Conservation (phyloP, 2,329 filamentous ascomycete species). For the Phyllachora maydis region DNA sequence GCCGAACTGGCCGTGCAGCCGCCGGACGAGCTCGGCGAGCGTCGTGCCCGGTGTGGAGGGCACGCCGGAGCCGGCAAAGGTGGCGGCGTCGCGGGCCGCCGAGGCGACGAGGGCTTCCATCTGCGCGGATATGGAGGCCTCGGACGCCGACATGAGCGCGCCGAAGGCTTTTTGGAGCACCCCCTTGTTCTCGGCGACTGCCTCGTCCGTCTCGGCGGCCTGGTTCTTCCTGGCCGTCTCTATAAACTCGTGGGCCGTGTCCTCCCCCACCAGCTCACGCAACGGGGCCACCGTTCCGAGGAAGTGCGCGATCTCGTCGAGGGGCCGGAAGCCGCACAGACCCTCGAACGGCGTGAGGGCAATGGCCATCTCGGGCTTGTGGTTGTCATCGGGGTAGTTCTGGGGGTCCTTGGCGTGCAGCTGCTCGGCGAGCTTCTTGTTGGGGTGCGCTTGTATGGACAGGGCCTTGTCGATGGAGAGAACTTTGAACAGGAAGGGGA, state of each 20-base stretch:
- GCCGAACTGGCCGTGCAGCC: conserved; percentile 70
- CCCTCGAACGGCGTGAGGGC: conserved; percentile 93
- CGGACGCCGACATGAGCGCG: conserved; percentile 58
- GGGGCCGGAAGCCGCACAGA: conserved; percentile 81
- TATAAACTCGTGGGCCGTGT: conserved; percentile 34
- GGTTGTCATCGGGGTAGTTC: conserved; percentile 98
- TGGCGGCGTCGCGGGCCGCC: conserved; percentile 45
- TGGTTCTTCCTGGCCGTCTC: conserved; percentile 26
- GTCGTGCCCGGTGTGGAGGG: conserved; percentile 46
- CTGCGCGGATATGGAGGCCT: conserved; percentile 41
- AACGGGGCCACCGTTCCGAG: conserved; percentile 36
- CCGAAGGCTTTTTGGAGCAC: conserved; percentile 58
- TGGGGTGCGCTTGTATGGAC: conserved; percentile 91
- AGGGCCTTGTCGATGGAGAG: conserved; percentile 89
- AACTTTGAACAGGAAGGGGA: conserved; percentile 96
- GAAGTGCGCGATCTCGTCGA: conserved; percentile 75
- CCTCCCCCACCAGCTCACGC: conserved; percentile 44
- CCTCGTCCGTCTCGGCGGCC: conserved; percentile 13
- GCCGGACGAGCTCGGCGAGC: conserved; percentile 55
- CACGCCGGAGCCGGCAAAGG: conserved; percentile 58
- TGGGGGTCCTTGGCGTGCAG: conserved; percentile 71
- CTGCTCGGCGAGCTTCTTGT: conserved; percentile 82
- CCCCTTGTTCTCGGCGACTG: conserved; percentile 45
- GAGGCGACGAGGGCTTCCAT: conserved; percentile 49
- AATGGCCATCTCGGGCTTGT: conserved; percentile 99